Evolutionary conservation across 1,284 basidiomycete species (phyloP).

Genomic region (Tylopilus orsonianus): DNA sequence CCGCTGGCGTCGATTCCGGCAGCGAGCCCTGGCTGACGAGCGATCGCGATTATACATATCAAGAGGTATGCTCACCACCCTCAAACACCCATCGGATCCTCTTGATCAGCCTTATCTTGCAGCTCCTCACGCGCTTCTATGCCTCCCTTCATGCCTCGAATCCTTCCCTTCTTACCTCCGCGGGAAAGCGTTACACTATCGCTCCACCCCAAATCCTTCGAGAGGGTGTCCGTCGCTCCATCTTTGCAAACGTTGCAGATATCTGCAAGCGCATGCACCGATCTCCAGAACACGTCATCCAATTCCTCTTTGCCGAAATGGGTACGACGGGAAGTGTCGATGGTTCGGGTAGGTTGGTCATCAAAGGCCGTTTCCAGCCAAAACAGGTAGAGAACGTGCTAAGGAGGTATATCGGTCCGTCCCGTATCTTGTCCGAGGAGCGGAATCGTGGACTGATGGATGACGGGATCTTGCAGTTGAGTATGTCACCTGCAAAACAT

Average conservation of each 20-base stretch:
- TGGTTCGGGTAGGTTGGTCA: constrained; percentile 89
- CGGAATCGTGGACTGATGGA: neutral
- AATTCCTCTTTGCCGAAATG: constrained; percentile 97
- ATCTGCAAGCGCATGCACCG: constrained; percentile 99
- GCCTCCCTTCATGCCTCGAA: constrained; percentile 90
- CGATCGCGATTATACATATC: constrained; percentile 94
- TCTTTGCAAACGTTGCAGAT: constrained; percentile 95
- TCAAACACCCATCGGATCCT: neutral
- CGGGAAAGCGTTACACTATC: constrained; percentile 94
- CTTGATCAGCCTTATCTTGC: constrained; percentile 1
- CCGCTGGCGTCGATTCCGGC: constrained; percentile 61
- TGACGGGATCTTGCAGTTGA: constrained; percentile 61
- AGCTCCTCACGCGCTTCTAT: constrained; percentile 96
- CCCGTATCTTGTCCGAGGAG: neutral
- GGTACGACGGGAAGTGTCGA: constrained; percentile 97
- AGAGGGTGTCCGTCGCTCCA: constrained; percentile 96
- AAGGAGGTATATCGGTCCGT: constrained; percentile 90
- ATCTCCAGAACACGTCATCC: constrained; percentile 98
- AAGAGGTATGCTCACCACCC: constrained; percentile 58
- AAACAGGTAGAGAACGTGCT: constrained; percentile 99
- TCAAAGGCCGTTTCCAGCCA: constrained; percentile 97
- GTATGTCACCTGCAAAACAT: constrained; percentile 99
- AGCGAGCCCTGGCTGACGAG: constrained; percentile 87
- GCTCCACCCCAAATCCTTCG: constrained; percentile 94
- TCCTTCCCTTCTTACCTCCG: constrained; percentile 83